Evolutionary conservation across 148 eudicot species (phyloP).

Genomic region (Rhododendron henanense): DNA sequence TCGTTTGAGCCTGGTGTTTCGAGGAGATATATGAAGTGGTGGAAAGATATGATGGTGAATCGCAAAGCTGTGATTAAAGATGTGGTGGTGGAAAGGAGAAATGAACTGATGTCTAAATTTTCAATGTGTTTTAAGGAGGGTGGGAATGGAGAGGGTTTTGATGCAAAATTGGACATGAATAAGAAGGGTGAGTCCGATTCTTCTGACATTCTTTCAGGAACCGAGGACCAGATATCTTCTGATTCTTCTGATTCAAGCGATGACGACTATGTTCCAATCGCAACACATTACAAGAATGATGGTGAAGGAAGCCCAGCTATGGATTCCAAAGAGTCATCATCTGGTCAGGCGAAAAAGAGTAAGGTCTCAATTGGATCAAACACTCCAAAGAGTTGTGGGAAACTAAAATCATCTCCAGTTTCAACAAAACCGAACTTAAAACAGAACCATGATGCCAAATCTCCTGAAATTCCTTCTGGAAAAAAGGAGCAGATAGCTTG

Average conservation of each 20-base stretch:
- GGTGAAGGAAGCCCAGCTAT: background rate
- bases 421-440: background rate
- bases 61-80: background rate
- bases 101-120: background rate
- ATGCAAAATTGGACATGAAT: background rate
- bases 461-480: background rate
- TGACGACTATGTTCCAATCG: background rate
- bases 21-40: conserved; percentile 29
- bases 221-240: background rate
- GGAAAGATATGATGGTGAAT: conserved; percentile 22
- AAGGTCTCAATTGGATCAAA: background rate
- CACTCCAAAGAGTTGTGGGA: background rate
- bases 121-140: background rate
- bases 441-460: background rate
- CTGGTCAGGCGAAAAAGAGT: background rate
- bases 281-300: background rate
- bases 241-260: background rate
- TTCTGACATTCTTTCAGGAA: background rate
- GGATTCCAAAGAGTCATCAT: background rate
- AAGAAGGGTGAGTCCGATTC: background rate
- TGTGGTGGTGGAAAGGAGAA: background rate
- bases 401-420: background rate
- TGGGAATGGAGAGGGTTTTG: background rate
- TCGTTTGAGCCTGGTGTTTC: conserved; percentile 28
- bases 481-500: background rate